Conservation (phyloP, 164 flowering plant genomes). For the Stephania cephalantha region DNA sequence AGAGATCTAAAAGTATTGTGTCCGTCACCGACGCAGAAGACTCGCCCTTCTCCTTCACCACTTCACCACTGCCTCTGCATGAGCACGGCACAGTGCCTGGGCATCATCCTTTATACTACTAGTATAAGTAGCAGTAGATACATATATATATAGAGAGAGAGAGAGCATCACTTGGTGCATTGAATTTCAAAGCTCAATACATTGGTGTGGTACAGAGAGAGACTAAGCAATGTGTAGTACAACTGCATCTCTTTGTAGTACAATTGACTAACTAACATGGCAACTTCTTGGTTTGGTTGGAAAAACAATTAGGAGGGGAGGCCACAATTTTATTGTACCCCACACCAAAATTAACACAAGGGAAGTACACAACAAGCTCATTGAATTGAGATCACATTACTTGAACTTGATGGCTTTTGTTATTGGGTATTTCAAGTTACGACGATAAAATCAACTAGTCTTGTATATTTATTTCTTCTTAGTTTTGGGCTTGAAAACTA, state of each 20-base stretch:
- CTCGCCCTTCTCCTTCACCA: not conserved
- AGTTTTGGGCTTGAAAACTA: not conserved
- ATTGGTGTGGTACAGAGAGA: not conserved
- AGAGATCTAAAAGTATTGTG: slow-evolving; percentile 14
- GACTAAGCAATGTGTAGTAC: not conserved
- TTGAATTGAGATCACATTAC: too few species aligned
- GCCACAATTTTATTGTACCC: too few species aligned
- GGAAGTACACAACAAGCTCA: too few species aligned
- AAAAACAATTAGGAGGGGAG: too few species aligned
- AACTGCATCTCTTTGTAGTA: not conserved
- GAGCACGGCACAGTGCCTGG: too few species aligned
- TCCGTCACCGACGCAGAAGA: slow-evolving; percentile 14
- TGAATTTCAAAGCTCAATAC: not conserved
- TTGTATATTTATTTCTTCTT: not conserved
- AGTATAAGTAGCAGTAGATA: not conserved
- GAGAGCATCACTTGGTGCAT: not conserved
- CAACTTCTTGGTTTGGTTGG: not conserved
- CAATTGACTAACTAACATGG: not conserved
- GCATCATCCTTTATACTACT: not conserved
- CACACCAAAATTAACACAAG: too few species aligned
- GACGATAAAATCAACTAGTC: not conserved
- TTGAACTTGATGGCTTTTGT: too few species aligned
- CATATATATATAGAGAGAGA: not conserved
- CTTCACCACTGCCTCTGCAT: not conserved
- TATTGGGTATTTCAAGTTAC: too few species aligned